Conservation (phyloP, 345 rosid species). For the Linum lewisii region DNA sequence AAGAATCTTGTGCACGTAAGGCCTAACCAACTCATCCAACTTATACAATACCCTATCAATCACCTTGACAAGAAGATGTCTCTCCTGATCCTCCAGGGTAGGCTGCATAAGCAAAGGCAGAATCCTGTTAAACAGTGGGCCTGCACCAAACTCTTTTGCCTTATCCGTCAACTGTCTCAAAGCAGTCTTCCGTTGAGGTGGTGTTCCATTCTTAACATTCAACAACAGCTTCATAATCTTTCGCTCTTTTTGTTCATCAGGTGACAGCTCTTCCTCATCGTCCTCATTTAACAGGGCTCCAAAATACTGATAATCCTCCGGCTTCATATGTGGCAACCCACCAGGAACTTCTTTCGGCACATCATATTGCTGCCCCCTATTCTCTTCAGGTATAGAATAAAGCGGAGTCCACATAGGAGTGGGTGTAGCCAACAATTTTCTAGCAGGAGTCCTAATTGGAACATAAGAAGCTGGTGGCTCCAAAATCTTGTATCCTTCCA, state of each 20-base stretch:
- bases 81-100: constrained; percentile 94
- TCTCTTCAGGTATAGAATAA: constrained; percentile 80
- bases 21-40: constrained; percentile 95
- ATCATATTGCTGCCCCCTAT: constrained; percentile 93
- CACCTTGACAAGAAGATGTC: constrained; percentile 97
- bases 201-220: constrained; percentile 98
- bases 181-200: constrained; percentile 97
- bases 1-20: constrained; percentile 93
- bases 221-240: constrained; percentile 92
- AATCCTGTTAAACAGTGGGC: constrained; percentile 80
- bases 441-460: constrained; percentile 89
- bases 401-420: constrained; percentile 89
- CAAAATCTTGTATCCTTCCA: constrained; percentile 84
- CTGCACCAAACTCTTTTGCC: constrained; percentile 97
- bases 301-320: constrained; percentile 94
- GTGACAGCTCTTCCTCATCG: constrained; percentile 78
- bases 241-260: constrained; percentile 94
- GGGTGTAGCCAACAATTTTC: constrained; percentile 77
- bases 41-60: constrained; percentile 90
- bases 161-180: constrained; percentile 94
- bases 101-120: constrained; percentile 97
- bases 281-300: constrained; percentile 84
- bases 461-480: constrained; percentile 94
- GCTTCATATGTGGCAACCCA: constrained; percentile 93
- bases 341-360: constrained; percentile 84